Evolutionary conservation across 2,329 filamentous ascomycete genomes (phyloP), one percentile per base, ranked within the genome.

Genomic region (Clonostachys rosea): DNA sequence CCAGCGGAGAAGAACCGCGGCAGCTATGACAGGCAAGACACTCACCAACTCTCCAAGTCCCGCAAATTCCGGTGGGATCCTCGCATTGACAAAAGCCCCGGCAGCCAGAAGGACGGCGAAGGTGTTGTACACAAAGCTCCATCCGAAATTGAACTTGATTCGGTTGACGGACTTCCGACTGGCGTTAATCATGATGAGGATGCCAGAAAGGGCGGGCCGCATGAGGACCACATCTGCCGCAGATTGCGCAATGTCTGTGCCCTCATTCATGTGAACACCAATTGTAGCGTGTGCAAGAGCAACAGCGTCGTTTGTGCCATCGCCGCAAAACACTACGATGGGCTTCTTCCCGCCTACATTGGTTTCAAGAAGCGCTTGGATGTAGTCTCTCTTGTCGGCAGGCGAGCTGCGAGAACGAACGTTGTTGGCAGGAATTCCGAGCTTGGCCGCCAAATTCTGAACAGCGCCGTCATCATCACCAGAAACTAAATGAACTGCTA

Each of bases 11-110:
- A 68, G 64, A 54, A 79, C 66, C 1, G 82, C 83, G 40, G 76
- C 75, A 6, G 70, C 58, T 30, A 87, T 73, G 11, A 87, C 83
- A 0, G 83, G 83, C 51, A 82, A 43, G 0, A 87, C 76, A 58
- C 82, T 86, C 12, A 83, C 78, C 43, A 87, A 61, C 66, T 87
- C 83, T 0, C 83, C 83, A 42, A 86, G 52, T 1, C 81, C 84
- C 1, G 83, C 81, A 66, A 64, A 69, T 13, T 61, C 64, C 3
- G 65, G 65, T n/a, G 76, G 71, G 46, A 75, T 71, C 43, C 79
- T 68, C 3, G 74, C 66, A 49, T 70, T 67, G 9, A 78, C 75
- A 56, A 82, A 76, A 0, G 75, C 80, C 0, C 83, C 83, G 2
- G 74, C 72, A 5, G 78, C 83, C 14, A 87, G 62, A 40, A 83